Percentiles rank a stretch among this genome's conserved stretches.
These are phyloP conservation scores for Vararia minispora DNA, from an alignment of 768 basidiomycete genomes.

Conservation along the genomic window DNA sequence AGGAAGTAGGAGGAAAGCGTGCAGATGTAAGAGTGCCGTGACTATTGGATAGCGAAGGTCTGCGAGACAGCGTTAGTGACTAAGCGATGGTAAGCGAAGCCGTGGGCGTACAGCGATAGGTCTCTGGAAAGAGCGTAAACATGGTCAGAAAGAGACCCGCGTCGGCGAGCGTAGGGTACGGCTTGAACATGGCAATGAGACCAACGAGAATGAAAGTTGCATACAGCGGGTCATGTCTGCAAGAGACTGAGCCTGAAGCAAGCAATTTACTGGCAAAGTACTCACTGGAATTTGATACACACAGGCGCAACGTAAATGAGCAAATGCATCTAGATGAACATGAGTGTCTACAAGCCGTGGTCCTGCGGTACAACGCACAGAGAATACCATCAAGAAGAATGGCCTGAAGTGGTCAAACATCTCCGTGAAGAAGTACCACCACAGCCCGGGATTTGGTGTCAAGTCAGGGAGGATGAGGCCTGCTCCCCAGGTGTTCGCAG, in stretches of 20 bases:
- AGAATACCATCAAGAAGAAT: constrained; percentile 93
- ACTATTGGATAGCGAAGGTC: constrained; percentile 82
- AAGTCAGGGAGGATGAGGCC: constrained; percentile 74
- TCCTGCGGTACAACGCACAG: constrained; percentile 37
- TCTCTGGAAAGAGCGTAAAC: constrained; percentile 74
- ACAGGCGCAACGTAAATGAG: constrained; percentile 75
- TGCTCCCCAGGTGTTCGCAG: constrained; percentile 75
- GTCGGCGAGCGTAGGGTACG: constrained; percentile 87
- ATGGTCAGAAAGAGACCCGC: constrained; percentile 78
- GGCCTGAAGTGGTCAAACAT: constrained; percentile 98
- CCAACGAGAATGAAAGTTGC: constrained; percentile 69
- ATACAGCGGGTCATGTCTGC: constrained; percentile 76
- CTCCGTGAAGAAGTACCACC: constrained; percentile 99
- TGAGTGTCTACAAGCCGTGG: neutral
- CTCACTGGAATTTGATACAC: constrained; percentile 80
- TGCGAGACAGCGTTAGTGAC: constrained; percentile 20
- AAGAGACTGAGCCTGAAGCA: neutral
- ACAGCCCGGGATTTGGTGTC: constrained; percentile 87
- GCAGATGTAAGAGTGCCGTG: constrained; percentile 70
- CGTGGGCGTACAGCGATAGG: constrained; percentile 54
- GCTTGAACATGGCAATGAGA: constrained; percentile 75
- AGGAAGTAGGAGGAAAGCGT: constrained; percentile 78
- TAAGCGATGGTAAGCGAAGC: neutral
- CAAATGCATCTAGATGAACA: constrained; percentile 54
- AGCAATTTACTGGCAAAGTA: constrained; percentile 1